Conservation (phyloP, 176 grass and related monocot genomes). For the Oryza coarctata region DNA sequence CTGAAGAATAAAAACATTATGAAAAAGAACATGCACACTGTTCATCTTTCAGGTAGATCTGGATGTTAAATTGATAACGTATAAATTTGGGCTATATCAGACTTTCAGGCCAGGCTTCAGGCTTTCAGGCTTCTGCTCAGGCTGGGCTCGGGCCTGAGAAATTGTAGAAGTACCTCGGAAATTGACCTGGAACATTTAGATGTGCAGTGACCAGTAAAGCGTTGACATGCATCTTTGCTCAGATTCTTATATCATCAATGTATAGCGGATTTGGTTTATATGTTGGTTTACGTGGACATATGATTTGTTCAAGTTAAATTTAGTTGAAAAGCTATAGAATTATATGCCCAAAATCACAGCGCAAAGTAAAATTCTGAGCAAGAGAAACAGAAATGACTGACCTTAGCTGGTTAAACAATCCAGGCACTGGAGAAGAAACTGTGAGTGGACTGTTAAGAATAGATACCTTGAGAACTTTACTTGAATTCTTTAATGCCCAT, state of each 20-base stretch:
- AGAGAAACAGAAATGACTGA: constrained; percentile 36
- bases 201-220: neutral
- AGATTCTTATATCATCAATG: neutral
- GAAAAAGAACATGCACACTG: neutral
- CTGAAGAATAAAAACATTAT: constrained; percentile 3
- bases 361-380: neutral
- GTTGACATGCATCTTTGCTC: neutral
- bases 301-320: neutral
- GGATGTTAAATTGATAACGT: neutral
- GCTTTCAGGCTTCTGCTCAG: neutral
- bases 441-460: constrained; percentile 91
- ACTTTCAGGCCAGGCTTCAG: neutral
- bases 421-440: constrained; percentile 80
- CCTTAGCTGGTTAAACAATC: constrained; percentile 91
- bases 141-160: neutral
- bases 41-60: neutral
- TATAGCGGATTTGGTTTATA: neutral
- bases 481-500: constrained; percentile 88
- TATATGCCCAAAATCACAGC: neutral
- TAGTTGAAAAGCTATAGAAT: neutral
- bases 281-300: neutral
- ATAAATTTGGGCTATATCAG: neutral
- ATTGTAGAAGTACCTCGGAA: neutral
- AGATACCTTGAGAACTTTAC: constrained; percentile 70
- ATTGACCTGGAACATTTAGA: neutral